A percentile compares a stretch with the other conserved stretches of the same genome.
These are phyloP conservation scores for Scytalidium lignicola DNA, from an alignment of 2,329 filamentous ascomycete genomes.

Conservation along the genomic window DNA sequence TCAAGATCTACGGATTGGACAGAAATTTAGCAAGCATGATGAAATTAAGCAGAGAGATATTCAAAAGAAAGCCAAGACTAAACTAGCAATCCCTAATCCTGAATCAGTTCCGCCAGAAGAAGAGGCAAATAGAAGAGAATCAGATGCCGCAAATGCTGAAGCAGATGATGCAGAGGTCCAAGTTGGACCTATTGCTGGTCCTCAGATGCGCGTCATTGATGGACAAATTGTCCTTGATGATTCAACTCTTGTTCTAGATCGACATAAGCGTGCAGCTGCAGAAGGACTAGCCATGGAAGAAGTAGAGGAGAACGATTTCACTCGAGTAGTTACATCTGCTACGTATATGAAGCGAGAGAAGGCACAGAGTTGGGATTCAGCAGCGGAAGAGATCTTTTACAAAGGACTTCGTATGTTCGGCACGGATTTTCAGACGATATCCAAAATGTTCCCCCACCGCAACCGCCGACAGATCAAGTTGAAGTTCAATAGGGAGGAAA, in stretches of 20 bases:
- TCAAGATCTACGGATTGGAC: slow-evolving; percentile 64
- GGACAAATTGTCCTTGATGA: slow-evolving; percentile 70
- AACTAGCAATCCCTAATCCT: slow-evolving; percentile 19
- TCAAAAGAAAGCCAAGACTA: slow-evolving; percentile 31
- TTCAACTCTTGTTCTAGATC: slow-evolving; percentile 61
- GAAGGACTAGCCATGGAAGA: slow-evolving; percentile 50
- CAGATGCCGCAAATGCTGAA: background rate
- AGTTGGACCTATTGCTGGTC: slow-evolving; percentile 5
- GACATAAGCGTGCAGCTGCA: slow-evolving; percentile 56
- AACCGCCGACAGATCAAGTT: slow-evolving; percentile 71
- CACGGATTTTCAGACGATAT: slow-evolving; percentile 78
- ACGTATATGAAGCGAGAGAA: slow-evolving; percentile 63
- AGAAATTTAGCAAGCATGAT: slow-evolving; percentile 68
- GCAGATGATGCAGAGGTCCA: background rate
- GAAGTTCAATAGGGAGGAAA: slow-evolving; percentile 79
- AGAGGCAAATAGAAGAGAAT: slow-evolving; percentile 24
- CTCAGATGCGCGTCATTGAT: slow-evolving; percentile 56
- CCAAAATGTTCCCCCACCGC: slow-evolving; percentile 67
- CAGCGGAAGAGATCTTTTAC: slow-evolving; percentile 72
- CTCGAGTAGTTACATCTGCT: slow-evolving; percentile 61
- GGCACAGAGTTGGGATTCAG: slow-evolving; percentile 64
- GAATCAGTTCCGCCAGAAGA: slow-evolving; percentile 20
- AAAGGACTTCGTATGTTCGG: slow-evolving; percentile 70
- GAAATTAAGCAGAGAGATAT: slow-evolving; percentile 65
- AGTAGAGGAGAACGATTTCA: slow-evolving; percentile 75